Evolutionary conservation across 2,329 filamentous ascomycete genomes (phyloP).

Genomic region (Fusarium euwallaceae): DNA sequence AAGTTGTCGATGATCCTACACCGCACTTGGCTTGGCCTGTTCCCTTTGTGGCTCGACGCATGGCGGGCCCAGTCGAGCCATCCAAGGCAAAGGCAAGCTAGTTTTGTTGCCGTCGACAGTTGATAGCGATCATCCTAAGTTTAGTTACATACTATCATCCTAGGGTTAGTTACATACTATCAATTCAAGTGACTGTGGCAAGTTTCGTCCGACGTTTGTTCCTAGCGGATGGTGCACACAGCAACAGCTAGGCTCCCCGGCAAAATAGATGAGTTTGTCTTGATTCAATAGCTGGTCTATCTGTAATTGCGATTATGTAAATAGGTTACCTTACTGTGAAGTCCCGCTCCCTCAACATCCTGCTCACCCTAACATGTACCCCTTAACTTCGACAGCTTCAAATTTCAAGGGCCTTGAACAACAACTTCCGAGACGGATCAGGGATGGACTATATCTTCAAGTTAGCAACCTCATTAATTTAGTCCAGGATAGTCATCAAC

Average conservation of each 20-base stretch:
- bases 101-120: not conserved
- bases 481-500: not conserved
- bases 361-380: not conserved
- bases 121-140: no score
- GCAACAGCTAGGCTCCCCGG: no score
- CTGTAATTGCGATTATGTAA: not conserved
- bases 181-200: no score
- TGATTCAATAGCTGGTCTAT: not conserved
- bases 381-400: not conserved
- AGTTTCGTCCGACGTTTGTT: no score
- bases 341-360: not conserved
- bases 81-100: not conserved
- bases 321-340: not conserved
- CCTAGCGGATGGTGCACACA: no score
- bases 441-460: not conserved
- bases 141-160: no score
- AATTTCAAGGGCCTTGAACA: constrained; percentile 1
- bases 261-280: not conserved
- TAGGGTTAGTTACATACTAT: no score
- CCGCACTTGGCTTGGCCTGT: not conserved
- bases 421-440: not conserved
- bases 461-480: not conserved
- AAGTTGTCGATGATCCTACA: not conserved
- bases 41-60: not conserved
- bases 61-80: not conserved